Conservation (phyloP, 108 stramenopile genomes). For the Discostella pseudostelligera region DNA sequence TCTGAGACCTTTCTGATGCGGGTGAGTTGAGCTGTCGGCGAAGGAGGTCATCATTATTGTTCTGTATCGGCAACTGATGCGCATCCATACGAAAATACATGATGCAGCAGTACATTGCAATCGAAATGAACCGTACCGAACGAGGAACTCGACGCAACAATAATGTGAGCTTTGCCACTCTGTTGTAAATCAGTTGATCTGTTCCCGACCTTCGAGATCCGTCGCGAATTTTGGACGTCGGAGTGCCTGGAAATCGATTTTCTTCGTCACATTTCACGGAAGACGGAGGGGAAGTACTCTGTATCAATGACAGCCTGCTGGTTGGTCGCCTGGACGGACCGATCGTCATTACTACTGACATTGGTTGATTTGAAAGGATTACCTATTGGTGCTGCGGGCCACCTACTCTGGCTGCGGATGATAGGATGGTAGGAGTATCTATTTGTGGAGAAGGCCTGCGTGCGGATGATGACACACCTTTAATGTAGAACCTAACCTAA, state of each 20-base stretch:
- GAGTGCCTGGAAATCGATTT: not conserved
- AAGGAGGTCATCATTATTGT: not conserved
- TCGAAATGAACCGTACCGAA: not conserved
- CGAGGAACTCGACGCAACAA: not conserved
- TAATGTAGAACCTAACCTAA: too few relatives aligned
- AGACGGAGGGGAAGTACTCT: not conserved
- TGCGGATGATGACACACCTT: too few relatives aligned
- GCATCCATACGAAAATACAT: not conserved
- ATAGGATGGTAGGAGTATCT: too few relatives aligned
- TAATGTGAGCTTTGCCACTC: not conserved
- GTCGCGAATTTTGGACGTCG: not conserved
- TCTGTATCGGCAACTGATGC: not conserved
- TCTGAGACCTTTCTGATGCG: too few relatives aligned
- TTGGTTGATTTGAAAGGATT: too few relatives aligned
- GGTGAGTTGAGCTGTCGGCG: not conserved
- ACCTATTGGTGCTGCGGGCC: too few relatives aligned
- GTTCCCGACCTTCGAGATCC: not conserved
- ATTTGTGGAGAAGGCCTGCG: too few relatives aligned
- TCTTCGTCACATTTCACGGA: not conserved
- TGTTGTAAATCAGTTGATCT: not conserved
- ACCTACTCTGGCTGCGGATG: too few relatives aligned
- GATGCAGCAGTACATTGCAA: not conserved
- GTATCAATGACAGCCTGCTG: not conserved
- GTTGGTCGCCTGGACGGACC: not conserved
- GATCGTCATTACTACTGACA: too few relatives aligned